phyloP scores from a whole-genome alignment of 345 rosid genomes.

The Lumnitzera racemosa region DNA sequence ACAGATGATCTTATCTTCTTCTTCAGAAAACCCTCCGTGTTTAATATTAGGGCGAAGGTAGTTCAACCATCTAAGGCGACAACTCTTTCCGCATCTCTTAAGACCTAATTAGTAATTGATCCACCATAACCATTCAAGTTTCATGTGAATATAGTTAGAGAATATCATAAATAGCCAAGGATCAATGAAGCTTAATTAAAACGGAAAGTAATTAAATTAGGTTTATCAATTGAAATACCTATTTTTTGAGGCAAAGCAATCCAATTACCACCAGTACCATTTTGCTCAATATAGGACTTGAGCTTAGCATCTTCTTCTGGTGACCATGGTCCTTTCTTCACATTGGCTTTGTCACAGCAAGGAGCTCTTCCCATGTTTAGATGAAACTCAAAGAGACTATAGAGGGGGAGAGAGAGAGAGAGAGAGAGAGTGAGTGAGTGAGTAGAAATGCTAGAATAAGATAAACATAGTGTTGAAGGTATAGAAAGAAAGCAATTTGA shows the following conservation, averaged over 20 bases:
- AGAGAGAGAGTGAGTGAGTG: conserved; percentile 1
- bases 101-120: conserved; percentile 30
- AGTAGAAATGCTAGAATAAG: conserved; percentile 10
- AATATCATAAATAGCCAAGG: too few relatives aligned
- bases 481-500: not conserved
- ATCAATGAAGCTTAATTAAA: not conserved
- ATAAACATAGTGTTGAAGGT: conserved; percentile 8
- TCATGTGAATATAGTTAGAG: too few relatives aligned
- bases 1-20: conserved; percentile 58
- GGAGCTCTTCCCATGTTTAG: conserved; percentile 75
- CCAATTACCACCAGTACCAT: conserved; percentile 82
- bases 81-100: conserved; percentile 76
- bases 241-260: conserved; percentile 71
- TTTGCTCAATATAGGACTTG: conserved; percentile 48
- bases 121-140: too few relatives aligned
- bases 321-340: conserved; percentile 91
- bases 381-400: conserved; percentile 6
- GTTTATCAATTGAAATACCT: conserved; percentile 27
- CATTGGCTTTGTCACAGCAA: conserved; percentile 80
- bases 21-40: conserved; percentile 67
- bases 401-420: conserved; percentile 11
- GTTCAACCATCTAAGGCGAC: conserved; percentile 69
- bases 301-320: conserved; percentile 82
- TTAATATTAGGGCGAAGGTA: conserved; percentile 62
- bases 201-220: not conserved